These are phyloP conservation scores for Ophiostoma himal-ulmi DNA, from an alignment of 2,329 filamentous ascomycete genomes.

Conservation along the genomic window DNA sequence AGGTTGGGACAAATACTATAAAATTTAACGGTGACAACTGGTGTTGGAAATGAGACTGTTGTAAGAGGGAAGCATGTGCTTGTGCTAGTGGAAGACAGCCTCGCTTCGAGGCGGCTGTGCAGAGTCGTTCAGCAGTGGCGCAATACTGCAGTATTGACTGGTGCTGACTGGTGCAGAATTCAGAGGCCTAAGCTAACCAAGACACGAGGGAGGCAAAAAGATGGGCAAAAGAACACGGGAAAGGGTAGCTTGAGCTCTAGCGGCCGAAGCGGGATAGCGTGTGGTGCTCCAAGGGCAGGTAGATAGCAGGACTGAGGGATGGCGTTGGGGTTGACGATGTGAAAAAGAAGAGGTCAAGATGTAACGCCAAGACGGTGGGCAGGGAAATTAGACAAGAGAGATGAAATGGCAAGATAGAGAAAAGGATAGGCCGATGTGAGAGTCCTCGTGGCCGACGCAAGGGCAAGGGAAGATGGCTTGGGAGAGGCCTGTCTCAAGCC, in stretches of 20 bases:
- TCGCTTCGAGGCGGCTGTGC: not conserved
- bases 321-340: not conserved
- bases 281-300: not conserved
- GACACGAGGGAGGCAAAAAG: not conserved
- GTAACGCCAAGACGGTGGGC: not conserved
- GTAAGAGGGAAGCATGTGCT: not conserved
- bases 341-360: not conserved
- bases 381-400: not conserved
- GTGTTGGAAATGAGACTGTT: not conserved
- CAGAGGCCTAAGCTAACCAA: not conserved
- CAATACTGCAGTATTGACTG: not conserved
- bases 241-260: slow-evolving; percentile 4
- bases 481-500: slow-evolving; percentile 10
- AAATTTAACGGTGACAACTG: not conserved
- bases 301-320: not conserved
- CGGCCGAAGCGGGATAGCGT: slow-evolving; percentile 1
- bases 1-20: not conserved
- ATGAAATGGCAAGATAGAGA: not conserved
- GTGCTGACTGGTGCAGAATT: not conserved
- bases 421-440: not conserved
- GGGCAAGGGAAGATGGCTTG: slow-evolving; percentile 9
- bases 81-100: slow-evolving; percentile 16
- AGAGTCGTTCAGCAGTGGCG: no score
- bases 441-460: not conserved
- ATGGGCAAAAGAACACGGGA: slow-evolving; percentile 3